Evolutionary conservation across 306 rosid genomes (phyloP).

Genomic region (Cicer bijugum): DNA sequence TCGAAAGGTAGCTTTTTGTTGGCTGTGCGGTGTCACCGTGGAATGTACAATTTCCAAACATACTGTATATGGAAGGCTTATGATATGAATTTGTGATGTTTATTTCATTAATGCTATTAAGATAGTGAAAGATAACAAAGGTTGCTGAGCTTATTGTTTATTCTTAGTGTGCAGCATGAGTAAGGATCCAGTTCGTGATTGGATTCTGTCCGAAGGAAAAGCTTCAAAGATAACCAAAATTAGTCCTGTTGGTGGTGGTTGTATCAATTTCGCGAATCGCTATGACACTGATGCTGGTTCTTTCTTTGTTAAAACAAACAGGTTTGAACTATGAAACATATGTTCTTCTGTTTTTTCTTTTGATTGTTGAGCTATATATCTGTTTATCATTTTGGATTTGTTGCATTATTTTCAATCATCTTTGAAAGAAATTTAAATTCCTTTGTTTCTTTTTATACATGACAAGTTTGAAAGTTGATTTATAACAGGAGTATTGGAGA

Average conservation of each 20-base stretch:
- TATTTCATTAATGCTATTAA: conserved; percentile 24
- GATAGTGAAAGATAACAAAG: background rate
- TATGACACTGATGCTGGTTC: conserved; percentile 82
- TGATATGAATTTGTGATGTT: background rate
- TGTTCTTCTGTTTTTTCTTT: background rate
- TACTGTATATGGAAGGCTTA: background rate
- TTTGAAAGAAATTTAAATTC: conserved; percentile 7
- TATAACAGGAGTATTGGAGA: conserved; percentile 87
- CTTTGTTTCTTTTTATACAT: conserved; percentile 15
- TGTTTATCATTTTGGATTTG: conserved; percentile 16
- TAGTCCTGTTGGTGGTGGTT: conserved; percentile 89
- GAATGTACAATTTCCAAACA: too few relatives aligned
- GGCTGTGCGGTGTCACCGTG: too few relatives aligned
- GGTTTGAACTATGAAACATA: conserved; percentile 48
- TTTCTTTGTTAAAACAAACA: conserved; percentile 93
- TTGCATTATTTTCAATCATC: conserved; percentile 13
- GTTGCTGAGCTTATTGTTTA: conserved; percentile 33
- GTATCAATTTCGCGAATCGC: conserved; percentile 82
- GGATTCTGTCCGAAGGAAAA: conserved; percentile 88
- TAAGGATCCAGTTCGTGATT: conserved; percentile 81
- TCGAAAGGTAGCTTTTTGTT: too few relatives aligned
- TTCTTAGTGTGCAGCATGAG: conserved; percentile 71
- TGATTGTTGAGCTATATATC: background rate
- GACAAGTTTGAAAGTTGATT: conserved; percentile 44
- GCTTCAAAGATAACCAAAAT: conserved; percentile 76